Percentiles rank a stretch among this genome's conserved stretches.
phyloP scores from a whole-genome alignment of 352 stramenopile species.

The Pythium monospermum region DNA sequence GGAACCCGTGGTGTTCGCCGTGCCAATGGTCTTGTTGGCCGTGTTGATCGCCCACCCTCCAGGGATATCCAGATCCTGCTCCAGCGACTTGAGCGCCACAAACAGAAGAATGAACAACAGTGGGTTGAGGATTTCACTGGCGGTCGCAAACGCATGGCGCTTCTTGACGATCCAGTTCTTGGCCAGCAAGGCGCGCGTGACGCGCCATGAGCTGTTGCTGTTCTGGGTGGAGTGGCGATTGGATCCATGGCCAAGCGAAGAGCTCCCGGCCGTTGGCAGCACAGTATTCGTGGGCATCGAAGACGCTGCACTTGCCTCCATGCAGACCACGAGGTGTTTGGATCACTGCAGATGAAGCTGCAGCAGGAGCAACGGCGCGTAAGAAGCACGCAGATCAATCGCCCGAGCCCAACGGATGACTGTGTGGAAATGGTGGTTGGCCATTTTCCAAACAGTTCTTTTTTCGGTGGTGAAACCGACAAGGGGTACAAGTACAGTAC shows the following conservation, averaged over 20 bases:
- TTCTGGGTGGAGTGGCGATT: not conserved
- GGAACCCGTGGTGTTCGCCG: constrained; percentile 22
- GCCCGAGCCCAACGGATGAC: too few relatives aligned
- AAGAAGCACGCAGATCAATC: too few relatives aligned
- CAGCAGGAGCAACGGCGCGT: too few relatives aligned
- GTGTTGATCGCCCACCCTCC: constrained; percentile 37
- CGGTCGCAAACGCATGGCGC: constrained; percentile 52
- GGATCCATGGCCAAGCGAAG: not conserved
- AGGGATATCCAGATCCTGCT: constrained; percentile 40
- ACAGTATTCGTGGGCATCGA: constrained; percentile 15
- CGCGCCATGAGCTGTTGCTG: too few relatives aligned
- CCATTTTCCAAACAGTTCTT: too few relatives aligned
- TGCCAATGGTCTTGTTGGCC: constrained; percentile 26
- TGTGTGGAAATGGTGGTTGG: too few relatives aligned
- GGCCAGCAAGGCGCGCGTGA: constrained; percentile 35
- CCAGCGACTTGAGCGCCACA: constrained; percentile 52
- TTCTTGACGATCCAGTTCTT: constrained; percentile 80
- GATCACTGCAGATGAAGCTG: too few relatives aligned
- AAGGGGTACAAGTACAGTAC: too few relatives aligned
- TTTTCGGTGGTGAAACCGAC: too few relatives aligned
- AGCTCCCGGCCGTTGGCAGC: constrained; percentile 11
- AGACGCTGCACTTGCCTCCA: not conserved
- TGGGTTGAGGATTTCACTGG: constrained; percentile 62
- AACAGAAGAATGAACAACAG: constrained; percentile 75
- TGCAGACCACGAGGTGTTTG: not conserved